Base-by-base conservation (phyloP, 2,329 filamentous ascomycete genomes). In the Botrytis squamosa region DNA sequence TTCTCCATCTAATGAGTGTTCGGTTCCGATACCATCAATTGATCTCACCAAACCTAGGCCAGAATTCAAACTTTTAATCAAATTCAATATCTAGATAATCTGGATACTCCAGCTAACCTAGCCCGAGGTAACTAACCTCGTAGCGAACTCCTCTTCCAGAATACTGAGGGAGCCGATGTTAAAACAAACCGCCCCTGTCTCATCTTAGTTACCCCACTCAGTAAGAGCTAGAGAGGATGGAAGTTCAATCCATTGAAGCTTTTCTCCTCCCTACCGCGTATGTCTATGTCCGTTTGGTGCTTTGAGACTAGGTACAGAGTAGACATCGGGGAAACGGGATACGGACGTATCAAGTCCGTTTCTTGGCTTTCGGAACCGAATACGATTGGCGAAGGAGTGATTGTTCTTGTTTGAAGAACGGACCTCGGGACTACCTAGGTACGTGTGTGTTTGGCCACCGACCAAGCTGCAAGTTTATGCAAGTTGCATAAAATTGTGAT, bases 81-180 rank as follows among this genome's bases (percentile, higher is more conserved):
- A 55, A 55, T 55, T 55, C 49, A 52, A 55, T 55, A 55, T 55
- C 49, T n/a, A 55, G 49, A n/a, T n/a, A 55, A 55, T 55, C 49
- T 55, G 14, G 49, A 55, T n/a, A 16, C 49, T 33, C 33, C 33
- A 33, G 33, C 33, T n/a, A 55, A 55, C 49, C 49, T n/a, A 16
- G 49, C 33, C 33, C 33, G 33, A 33, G 33, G 33, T 33, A 33
- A 33, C 33, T n/a, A 12, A 38, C 22, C 16, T 29, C 42, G 36
- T 55, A 71, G 42, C 69, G 59, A 71, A 33, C 33, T 71, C 29
- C 57, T 57, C 49, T 71, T 66, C 59, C 9, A 52, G 59, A 52
- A 52, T 9, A 33, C n/a, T 38, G 12, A 44, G 25, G 49, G 25
- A 55, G 49, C 49, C 49, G n/a, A 42, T 42, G 25, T 64, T 29